Evolutionary conservation across 2,329 filamentous ascomycete genomes (phyloP).

Genomic region (Colletotrichum orbiculare): DNA sequence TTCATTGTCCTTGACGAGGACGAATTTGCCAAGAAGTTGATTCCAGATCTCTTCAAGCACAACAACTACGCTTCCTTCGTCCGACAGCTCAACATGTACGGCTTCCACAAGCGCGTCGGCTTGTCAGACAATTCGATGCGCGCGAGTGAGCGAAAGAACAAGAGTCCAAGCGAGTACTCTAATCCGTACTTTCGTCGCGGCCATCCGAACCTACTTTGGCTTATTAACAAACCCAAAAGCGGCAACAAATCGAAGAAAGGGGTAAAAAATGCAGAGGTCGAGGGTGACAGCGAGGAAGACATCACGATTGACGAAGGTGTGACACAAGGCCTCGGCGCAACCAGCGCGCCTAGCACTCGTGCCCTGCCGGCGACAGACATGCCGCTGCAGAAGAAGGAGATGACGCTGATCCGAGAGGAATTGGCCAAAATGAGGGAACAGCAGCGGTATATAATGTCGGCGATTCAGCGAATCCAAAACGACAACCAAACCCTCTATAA

Average conservation of each 20-base stretch:
- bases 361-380: constrained; percentile 57
- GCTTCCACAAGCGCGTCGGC: constrained; percentile 95
- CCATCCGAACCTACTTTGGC: constrained; percentile 91
- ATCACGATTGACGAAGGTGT: constrained; percentile 53
- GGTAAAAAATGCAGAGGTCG: constrained; percentile 72
- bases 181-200: constrained; percentile 96
- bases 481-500: constrained; percentile 91
- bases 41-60: constrained; percentile 98
- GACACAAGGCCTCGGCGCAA: constrained; percentile 35
- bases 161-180: constrained; percentile 97
- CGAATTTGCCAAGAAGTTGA: constrained; percentile 96
- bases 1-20: constrained; percentile 98
- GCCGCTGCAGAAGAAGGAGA: constrained; percentile 75
- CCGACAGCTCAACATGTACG: constrained; percentile 95
- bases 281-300: constrained; percentile 76
- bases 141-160: constrained; percentile 95
- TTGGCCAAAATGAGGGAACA: constrained; percentile 85
- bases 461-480: constrained; percentile 82
- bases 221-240: constrained; percentile 95
- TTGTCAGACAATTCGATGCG: constrained; percentile 98
- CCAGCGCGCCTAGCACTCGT: constrained; percentile 44
- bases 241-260: constrained; percentile 69
- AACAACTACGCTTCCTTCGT: constrained; percentile 99
- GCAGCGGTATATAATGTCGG: constrained; percentile 85
- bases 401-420: constrained; percentile 82